A percentile compares a stretch with the other conserved stretches of the same genome.
phyloP scores from a whole-genome alignment of 2,329 filamentous ascomycete genomes.

The Didymella sp. region DNA sequence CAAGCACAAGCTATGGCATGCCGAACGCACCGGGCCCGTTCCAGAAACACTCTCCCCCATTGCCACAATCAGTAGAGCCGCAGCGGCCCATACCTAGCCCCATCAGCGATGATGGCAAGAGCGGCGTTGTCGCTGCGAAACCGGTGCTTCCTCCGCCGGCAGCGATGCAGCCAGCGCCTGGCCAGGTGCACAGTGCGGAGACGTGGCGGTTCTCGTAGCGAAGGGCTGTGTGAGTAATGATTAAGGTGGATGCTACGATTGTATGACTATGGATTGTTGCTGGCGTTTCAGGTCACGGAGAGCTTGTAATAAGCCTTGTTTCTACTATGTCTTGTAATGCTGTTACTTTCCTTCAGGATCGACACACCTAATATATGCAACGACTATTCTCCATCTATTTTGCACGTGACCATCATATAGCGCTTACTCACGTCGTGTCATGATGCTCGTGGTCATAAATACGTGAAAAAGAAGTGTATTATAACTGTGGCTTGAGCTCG shows the following conservation, averaged over 20 bases:
- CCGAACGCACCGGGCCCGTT: slow-evolving; percentile 21
- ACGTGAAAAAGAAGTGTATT: too few relatives aligned
- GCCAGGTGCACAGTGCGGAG: slow-evolving; percentile 35
- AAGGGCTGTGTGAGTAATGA: slow-evolving; percentile 8
- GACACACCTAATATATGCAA: not conserved
- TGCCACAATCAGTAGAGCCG: slow-evolving; percentile 26
- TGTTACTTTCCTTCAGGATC: not conserved
- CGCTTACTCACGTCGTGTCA: too few relatives aligned
- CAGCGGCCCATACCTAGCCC: slow-evolving; percentile 43
- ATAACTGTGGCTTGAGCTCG: too few relatives aligned
- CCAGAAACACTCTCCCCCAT: slow-evolving; percentile 27
- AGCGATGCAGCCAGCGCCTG: slow-evolving; percentile 9
- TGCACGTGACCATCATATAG: too few relatives aligned
- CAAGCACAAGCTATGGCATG: slow-evolving; percentile 26
- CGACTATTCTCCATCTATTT: too few relatives aligned
- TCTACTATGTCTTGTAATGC: not conserved
- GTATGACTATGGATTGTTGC: slow-evolving; percentile 4
- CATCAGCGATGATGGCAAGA: slow-evolving; percentile 44
- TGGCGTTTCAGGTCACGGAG: not conserved
- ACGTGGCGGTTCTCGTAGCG: slow-evolving; percentile 40
- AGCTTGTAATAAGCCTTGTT: not conserved
- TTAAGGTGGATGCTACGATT: not conserved
- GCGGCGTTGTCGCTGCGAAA: slow-evolving; percentile 9
- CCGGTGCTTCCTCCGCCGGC: slow-evolving; percentile 9
- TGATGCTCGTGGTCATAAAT: too few relatives aligned